Conservation (phyloP, 2,329 filamentous ascomycete species). For the Didymella exigua region DNA sequence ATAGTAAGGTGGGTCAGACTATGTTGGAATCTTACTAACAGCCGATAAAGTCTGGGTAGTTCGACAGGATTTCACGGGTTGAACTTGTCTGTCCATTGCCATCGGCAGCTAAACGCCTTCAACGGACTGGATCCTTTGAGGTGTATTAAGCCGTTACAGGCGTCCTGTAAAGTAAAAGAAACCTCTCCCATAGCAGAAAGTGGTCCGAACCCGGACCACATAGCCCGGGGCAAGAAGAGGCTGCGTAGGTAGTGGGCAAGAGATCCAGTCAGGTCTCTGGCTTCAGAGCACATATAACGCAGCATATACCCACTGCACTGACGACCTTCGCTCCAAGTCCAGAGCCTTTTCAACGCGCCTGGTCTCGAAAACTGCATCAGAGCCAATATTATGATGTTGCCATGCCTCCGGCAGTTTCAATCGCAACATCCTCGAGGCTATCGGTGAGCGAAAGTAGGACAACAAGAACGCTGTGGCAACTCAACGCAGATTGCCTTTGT, state of each 20-base stretch:
- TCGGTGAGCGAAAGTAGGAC: neutral
- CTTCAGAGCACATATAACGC: neutral
- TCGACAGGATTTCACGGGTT: neutral
- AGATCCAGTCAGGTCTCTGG: neutral
- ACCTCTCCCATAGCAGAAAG: neutral
- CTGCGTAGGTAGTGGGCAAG: neutral
- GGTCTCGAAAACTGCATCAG: neutral
- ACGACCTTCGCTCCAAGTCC: neutral
- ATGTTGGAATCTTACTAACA: neutral
- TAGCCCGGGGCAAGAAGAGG: neutral
- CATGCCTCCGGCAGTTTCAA: neutral
- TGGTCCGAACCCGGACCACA: neutral
- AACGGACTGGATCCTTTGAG: neutral
- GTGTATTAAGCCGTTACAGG: neutral
- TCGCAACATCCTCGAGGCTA: neutral
- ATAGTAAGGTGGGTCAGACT: slow-evolving; percentile 2
- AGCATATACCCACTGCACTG: neutral
- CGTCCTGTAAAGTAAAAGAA: neutral
- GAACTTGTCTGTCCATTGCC: neutral
- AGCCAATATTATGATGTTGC: neutral
- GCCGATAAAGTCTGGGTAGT: neutral
- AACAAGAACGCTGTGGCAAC: neutral
- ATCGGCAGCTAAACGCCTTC: slow-evolving; percentile 2
- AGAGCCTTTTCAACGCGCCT: neutral
- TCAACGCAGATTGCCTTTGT: neutral